Evolutionary conservation across 164 flowering plant species (phyloP), one percentile per base, ranked within the genome.

Genomic region (Malania oleifera): DNA sequence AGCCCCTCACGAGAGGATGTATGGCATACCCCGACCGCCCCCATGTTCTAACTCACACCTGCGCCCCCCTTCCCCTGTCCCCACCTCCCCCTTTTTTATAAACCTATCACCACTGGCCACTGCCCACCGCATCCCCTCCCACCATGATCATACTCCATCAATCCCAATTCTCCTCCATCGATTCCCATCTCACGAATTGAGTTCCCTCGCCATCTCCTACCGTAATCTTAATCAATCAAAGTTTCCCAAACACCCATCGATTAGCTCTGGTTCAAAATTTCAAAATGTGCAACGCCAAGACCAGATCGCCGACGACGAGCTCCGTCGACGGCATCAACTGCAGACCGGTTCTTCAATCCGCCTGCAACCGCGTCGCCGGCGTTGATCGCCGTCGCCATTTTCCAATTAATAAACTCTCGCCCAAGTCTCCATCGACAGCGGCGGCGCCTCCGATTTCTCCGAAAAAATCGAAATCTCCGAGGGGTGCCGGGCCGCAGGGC

Each of bases 291-390:
- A 74, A 68, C 57, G 69, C 82, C 12, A 73, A 75, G 67, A 56
- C 72, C 10, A 78, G 73, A 61, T 52, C 54, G 59, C 59, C 54
- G 41, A 15, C 5, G n/a, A n/a, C n/a, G n/a, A 43, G 35, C 25
- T 19, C 59, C 34, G 41, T 65, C 1, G 31, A 68, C 0, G 52
- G 58, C 29, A 78, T 80, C 52, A 73, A 79, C 46, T 86, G 82
- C 28, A 72, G 89, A 1, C 80, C 82, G 0, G 92, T 82, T 49
- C 79, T 84, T 48, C 90, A 86, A 27, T 92, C 90, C 2, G 80
- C 77, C 6, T 73, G 85, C 40, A 81, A 84, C 39, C 79, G 85
- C 7, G 77, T 66, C 23, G 70, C 82, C 3, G 56, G 51, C 54
- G 65, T 72, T 14, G 81, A 76, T 28, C 56, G 80, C 14, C 77